Evolutionary conservation across 2,329 filamentous ascomycete genomes (phyloP), one percentile per base, ranked within the genome.

Genomic region (Fusarium subglutinans): DNA sequence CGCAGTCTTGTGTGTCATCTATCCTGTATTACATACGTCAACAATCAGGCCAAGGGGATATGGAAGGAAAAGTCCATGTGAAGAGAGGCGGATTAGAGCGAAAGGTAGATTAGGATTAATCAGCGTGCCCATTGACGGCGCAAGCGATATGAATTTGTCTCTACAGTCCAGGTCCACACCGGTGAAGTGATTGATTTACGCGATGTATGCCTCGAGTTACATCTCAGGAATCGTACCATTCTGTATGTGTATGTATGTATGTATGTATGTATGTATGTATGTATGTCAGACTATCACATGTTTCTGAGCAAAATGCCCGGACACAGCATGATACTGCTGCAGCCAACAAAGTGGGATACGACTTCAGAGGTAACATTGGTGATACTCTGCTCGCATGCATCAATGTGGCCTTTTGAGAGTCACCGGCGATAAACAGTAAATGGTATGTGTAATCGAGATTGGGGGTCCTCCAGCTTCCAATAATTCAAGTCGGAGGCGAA

Each of bases 11-110:
- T 65, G 60, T 75, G 72, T 74, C 45, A 70, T 66, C 66, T 75
- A 68, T 59, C 61, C 53, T 77, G 76, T 76, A 77, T 71, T 70
- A 74, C 70, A 73, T 77, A 72, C 63, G 61, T 48, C 53, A 57
- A 70, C 59, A 48, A 62, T 57, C 24, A 47, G 60, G 37, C 63
- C 26, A 38, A 48, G 56, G 71, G 63, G 56, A 40, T 65, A 72
- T 51, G 41, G 47, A 55, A 47, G 67, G 65, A 69, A 72, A 74
- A 57, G 59, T 43, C 71, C 72, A 72, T 41, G 66, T 33, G 33
- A 43, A 26, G 28, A 44, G 56, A 47, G 47, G 33, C 26, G 35
- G 44, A 58, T 70, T 70, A 51, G 54, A 61, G 28, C 43, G 38
- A 56, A 59, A 51, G 63, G 41, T 74, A 74, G 72, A 74, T 28